These are phyloP conservation scores for Penicillium rolfsii DNA, from an alignment of 2,329 filamentous ascomycete species.

Conservation along the genomic window DNA sequence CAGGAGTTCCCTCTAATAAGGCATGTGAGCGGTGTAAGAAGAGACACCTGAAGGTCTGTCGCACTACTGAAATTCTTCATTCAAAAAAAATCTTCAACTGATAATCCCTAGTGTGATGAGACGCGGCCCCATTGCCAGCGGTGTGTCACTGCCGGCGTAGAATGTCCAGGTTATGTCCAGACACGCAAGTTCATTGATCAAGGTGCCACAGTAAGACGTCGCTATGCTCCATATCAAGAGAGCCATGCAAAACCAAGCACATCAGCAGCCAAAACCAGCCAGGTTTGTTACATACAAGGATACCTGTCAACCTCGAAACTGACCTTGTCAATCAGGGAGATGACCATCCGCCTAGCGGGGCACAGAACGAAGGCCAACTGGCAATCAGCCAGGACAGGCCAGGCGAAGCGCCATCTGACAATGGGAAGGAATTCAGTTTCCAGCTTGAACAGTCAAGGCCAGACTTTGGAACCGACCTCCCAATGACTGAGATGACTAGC, in stretches of 20 bases:
- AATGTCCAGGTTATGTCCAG: constrained; percentile 49
- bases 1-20: constrained; percentile 46
- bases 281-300: constrained; percentile 1
- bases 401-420: not conserved
- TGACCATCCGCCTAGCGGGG: not conserved
- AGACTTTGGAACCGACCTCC: not conserved
- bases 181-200: constrained; percentile 51
- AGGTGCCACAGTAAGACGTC: constrained; percentile 44
- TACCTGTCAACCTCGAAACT: not conserved
- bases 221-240: constrained; percentile 45
- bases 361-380: constrained; percentile 1
- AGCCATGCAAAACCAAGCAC: constrained; percentile 14
- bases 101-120: constrained; percentile 43
- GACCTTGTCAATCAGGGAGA: not conserved
- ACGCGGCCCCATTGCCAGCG: constrained; percentile 44
- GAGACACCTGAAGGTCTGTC: constrained; percentile 43
- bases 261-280: constrained; percentile 2
- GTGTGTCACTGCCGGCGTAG: constrained; percentile 41
- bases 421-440: not conserved
- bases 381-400: not conserved
- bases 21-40: constrained; percentile 47
- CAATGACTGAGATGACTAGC: not conserved
- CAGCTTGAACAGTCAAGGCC: not conserved
- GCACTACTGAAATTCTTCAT: not conserved
- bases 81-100: not conserved